Conservation (phyloP, 345 rosid genomes). For the Ceriops tagal region DNA sequence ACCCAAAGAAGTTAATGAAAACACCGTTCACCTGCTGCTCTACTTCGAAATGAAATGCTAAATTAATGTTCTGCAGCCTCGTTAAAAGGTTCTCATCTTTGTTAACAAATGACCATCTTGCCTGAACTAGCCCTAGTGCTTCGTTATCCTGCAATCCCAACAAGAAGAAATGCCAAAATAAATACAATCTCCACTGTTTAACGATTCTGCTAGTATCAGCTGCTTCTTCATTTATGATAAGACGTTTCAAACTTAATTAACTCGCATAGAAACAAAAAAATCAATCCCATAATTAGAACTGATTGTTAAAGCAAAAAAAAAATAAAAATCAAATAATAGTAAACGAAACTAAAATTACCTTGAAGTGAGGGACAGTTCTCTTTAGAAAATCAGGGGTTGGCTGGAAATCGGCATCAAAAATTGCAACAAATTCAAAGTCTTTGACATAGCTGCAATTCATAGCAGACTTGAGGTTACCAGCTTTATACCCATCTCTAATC, state of each 20-base stretch:
- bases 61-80: slow-evolving; percentile 80
- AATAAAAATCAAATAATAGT: background rate
- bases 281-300: no score
- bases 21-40: slow-evolving; percentile 93
- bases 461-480: slow-evolving; percentile 96
- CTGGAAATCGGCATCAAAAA: slow-evolving; percentile 94
- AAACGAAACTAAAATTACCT: slow-evolving; percentile 38
- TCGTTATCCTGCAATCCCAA: slow-evolving; percentile 58
- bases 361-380: slow-evolving; percentile 82
- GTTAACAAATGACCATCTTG: slow-evolving; percentile 94
- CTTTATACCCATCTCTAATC: slow-evolving; percentile 87
- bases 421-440: slow-evolving; percentile 88
- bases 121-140: slow-evolving; percentile 80
- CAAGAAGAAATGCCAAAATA: background rate
- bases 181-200: background rate
- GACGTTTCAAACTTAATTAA: background rate
- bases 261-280: background rate
- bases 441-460: slow-evolving; percentile 89
- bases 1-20: slow-evolving; percentile 83
- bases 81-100: slow-evolving; percentile 86
- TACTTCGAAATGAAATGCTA: slow-evolving; percentile 90
- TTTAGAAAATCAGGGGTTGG: slow-evolving; percentile 79
- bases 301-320: background rate
- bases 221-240: background rate
- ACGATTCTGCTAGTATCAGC: background rate